Conservation (phyloP, 1,284 basidiomycete genomes). For the Neolentinus lepideus region DNA sequence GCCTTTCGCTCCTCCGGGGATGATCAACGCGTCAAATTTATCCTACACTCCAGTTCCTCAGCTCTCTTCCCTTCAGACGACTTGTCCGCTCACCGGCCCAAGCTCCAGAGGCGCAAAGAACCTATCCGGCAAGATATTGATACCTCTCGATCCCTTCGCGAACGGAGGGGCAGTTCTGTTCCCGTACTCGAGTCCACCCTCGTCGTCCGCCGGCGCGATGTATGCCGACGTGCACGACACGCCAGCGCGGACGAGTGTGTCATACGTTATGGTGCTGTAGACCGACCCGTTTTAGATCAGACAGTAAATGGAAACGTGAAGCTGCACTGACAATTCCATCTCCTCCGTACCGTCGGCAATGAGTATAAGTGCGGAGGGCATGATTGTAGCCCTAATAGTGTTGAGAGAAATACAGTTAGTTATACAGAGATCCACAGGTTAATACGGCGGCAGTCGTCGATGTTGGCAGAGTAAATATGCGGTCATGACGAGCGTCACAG, state of each 20-base stretch:
- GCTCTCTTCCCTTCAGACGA: no score
- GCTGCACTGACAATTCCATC: conserved; percentile 70
- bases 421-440: no score
- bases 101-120: conserved; percentile 36
- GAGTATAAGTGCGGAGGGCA: conserved; percentile 54
- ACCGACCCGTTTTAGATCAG: background rate
- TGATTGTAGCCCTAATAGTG: no score
- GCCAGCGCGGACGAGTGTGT: conserved; percentile 73
- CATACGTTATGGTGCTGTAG: conserved; percentile 69
- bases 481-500: no score
- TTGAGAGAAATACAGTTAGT: no score
- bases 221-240: conserved; percentile 58
- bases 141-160: conserved; percentile 65
- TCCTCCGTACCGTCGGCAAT: conserved; percentile 90
- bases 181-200: conserved; percentile 8
- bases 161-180: conserved; percentile 26
- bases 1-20: conserved; percentile 80
- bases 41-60: no score
- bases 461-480: no score
- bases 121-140: conserved; percentile 66
- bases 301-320: background rate
- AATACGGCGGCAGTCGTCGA: no score
- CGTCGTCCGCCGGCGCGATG: conserved; percentile 34
- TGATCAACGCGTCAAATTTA: conserved; percentile 61
- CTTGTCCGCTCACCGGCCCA: conserved; percentile 14